Evolutionary conservation across 805 yeast genomes (phyloP).

Genomic region (Kazachstania martiniae): DNA sequence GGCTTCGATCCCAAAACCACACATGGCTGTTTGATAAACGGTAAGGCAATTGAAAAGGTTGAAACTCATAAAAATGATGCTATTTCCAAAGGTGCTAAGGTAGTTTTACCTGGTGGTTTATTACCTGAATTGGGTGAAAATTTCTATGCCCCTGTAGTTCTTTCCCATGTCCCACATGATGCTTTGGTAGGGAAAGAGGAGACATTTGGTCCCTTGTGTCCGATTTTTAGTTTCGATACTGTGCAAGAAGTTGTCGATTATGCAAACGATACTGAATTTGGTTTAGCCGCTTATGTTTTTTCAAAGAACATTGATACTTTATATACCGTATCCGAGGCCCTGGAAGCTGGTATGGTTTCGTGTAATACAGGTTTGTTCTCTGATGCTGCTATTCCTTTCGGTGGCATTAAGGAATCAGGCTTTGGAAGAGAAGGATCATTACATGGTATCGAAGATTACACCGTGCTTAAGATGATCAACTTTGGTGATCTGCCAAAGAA

Average conservation of each 20-base stretch:
- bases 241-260: slow-evolving; percentile 40
- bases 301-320: slow-evolving; percentile 40
- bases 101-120: slow-evolving; percentile 42
- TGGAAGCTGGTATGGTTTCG: slow-evolving; percentile 58
- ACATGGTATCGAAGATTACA: slow-evolving; percentile 52
- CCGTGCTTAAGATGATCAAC: slow-evolving; percentile 40
- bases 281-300: slow-evolving; percentile 52
- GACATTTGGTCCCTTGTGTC: slow-evolving; percentile 58
- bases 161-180: slow-evolving; percentile 39
- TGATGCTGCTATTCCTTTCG: slow-evolving; percentile 46
- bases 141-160: slow-evolving; percentile 45
- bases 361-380: slow-evolving; percentile 50
- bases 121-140: slow-evolving; percentile 38
- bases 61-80: slow-evolving; percentile 47
- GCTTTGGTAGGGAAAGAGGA: slow-evolving; percentile 46
- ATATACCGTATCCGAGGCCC: slow-evolving; percentile 41
- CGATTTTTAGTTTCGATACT: slow-evolving; percentile 43
- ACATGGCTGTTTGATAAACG: slow-evolving; percentile 48
- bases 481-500: slow-evolving; percentile 29
- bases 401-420: slow-evolving; percentile 59
- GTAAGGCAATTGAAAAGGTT: slow-evolving; percentile 40
- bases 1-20: slow-evolving; percentile 42
- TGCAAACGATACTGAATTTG: slow-evolving; percentile 46
- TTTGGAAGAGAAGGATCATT: slow-evolving; percentile 62
- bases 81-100: slow-evolving; percentile 41